Conservation (phyloP, 129 eudicot species). For the Oenanthe sinensis region DNA sequence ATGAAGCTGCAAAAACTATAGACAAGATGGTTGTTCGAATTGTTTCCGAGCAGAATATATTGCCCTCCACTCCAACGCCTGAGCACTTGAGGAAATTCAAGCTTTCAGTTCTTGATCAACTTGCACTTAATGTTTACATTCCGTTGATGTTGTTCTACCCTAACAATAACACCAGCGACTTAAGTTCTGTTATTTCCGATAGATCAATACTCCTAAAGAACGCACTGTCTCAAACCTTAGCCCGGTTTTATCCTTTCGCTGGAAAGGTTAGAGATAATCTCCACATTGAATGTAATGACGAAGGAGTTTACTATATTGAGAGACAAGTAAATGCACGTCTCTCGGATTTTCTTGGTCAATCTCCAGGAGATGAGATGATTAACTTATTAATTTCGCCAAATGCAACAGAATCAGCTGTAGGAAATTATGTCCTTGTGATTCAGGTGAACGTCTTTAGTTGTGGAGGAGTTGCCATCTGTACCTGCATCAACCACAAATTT, state of each 20-base stretch:
- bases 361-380: neutral
- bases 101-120: conserved; percentile 5
- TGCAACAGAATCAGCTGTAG: neutral
- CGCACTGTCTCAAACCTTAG: neutral
- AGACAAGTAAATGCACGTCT: neutral
- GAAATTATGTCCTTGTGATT: neutral
- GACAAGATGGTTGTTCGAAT: neutral
- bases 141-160: neutral
- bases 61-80: conserved; percentile 7
- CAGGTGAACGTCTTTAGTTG: conserved; percentile 7
- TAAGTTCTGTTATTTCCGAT: neutral
- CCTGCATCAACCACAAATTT: neutral
- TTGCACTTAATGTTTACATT: neutral
- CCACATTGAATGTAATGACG: conserved; percentile 6
- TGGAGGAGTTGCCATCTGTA: conserved; percentile 7
- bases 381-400: neutral
- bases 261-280: conserved; percentile 5
- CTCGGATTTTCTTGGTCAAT: conserved; percentile 5
- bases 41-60: neutral
- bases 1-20: neutral
- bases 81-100: neutral
- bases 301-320: conserved; percentile 4
- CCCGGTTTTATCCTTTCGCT: conserved; percentile 8
- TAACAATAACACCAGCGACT: neutral
- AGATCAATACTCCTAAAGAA: neutral